Percentiles rank a stretch among this genome's conserved stretches.
Conservation (phyloP, 495 filamentous ascomycete species). For the Margaritispora aquatica region DNA sequence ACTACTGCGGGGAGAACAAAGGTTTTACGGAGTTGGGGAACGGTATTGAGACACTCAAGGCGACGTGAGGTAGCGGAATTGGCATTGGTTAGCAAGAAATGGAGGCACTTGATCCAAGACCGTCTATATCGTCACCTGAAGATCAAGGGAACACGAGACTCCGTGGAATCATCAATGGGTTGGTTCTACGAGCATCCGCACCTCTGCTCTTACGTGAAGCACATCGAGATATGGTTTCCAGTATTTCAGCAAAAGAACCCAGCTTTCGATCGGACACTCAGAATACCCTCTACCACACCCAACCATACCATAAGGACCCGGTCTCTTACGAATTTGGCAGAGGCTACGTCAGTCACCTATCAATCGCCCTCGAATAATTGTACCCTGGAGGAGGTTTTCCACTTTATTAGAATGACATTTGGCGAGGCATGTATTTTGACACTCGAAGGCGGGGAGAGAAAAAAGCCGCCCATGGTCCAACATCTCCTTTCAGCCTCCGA, state of each 20-base stretch:
- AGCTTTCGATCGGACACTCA: constrained; percentile 25
- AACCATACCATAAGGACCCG: constrained; percentile 36
- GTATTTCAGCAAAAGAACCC: constrained; percentile 23
- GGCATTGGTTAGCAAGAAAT: constrained; percentile 53
- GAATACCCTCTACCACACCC: constrained; percentile 40
- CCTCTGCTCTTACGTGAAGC: constrained; percentile 55
- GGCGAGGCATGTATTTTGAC: constrained; percentile 57
- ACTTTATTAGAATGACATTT: constrained; percentile 49
- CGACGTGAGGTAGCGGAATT: constrained; percentile 59
- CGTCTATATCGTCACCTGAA: constrained; percentile 69
- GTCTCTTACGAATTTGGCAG: constrained; percentile 13
- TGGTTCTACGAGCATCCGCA: constrained; percentile 56
- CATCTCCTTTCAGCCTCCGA: constrained; percentile 39
- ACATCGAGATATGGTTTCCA: constrained; percentile 69
- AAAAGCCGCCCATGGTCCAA: constrained; percentile 58
- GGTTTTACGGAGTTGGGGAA: constrained; percentile 52
- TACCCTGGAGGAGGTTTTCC: constrained; percentile 60
- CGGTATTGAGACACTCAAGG: constrained; percentile 58
- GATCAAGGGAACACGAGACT: constrained; percentile 60
- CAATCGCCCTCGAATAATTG: constrained; percentile 55
- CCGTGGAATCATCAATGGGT: constrained; percentile 42
- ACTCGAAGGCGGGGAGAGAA: constrained; percentile 69
- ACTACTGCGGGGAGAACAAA: constrained; percentile 38
- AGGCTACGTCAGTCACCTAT: constrained; percentile 27
- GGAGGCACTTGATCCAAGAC: constrained; percentile 60